phyloP scores from a whole-genome alignment of 129 eudicot genomes.

The Silybum marianum region DNA sequence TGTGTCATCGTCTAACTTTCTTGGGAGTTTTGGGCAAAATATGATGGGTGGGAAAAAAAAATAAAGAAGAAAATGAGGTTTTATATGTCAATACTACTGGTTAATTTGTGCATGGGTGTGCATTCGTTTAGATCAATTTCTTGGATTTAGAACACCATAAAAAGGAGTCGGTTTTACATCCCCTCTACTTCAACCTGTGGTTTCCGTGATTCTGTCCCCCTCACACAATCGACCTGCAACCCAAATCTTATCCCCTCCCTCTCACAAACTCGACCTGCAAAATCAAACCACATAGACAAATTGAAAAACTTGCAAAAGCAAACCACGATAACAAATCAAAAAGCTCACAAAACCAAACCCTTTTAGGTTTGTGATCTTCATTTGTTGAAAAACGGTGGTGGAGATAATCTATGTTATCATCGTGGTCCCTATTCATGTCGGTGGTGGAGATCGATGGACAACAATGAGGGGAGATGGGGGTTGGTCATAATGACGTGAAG shows the following conservation, averaged over 20 bases:
- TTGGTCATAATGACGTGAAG: too few species aligned
- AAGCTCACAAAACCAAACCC: too few species aligned
- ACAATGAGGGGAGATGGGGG: too few species aligned
- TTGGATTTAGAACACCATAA: slow-evolving; percentile 34
- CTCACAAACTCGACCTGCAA: not conserved
- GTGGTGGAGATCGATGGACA: too few species aligned
- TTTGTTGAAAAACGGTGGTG: too few species aligned
- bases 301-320: too few species aligned
- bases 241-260: not conserved
- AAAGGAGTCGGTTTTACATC: slow-evolving; percentile 1
- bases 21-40: slow-evolving; percentile 49
- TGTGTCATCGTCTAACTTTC: slow-evolving; percentile 33
- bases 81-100: slow-evolving; percentile 22
- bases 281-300: too few species aligned
- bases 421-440: too few species aligned
- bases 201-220: not conserved
- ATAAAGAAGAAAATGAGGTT: slow-evolving; percentile 9
- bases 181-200: not conserved
- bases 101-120: slow-evolving; percentile 28
- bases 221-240: not conserved
- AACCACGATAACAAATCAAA: too few species aligned
- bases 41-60: slow-evolving; percentile 63
- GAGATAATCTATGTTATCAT: too few species aligned
- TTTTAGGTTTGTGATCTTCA: too few species aligned
- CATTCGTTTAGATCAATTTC: slow-evolving; percentile 30